Evolutionary conservation across 345 rosid genomes (phyloP), one percentile per base, ranked within the genome.

Genomic region (Crucihimalaya himalaica): DNA sequence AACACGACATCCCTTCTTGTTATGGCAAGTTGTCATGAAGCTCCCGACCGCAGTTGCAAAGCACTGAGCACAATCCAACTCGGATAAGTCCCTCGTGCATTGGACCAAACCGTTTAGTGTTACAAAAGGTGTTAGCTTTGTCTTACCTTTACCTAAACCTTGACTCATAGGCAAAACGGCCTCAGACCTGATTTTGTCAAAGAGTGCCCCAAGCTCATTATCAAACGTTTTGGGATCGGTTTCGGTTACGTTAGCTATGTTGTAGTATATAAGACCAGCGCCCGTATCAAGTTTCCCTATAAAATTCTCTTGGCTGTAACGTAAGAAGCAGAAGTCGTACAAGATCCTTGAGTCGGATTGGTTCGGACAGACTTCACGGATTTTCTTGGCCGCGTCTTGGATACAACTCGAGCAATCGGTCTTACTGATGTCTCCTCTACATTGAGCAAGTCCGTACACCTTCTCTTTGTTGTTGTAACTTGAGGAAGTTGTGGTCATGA

Each of bases 401-500:
- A 89, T 78, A 67, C 97, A 92, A 34, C 23, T 66, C 0, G 84
- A 72, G 63, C 93, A 89, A 62, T 85, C 89, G 52, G 75, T 23
- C 43, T 54, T 65, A 79, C 84, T 75, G 16, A 88, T 82, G 66
- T 88, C 97, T 56, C 90, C 90, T 66, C 97, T 82, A 83, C 97
- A 88, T 73, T 89, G 96, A 14, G 90, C 88, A 3, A 89, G 84
- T 23, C 97, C 96, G 37, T 88, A 86, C 34, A 89, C 86, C 60
- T 16, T 83, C 55, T 82, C 82, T 32, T 58, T 51, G 61, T 45
- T 83, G 47, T 53, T 50, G 39, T 51, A 52, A 12, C 90, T 89
- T 4, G 58, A 63, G 27, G 84, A 81, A 27, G 80, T 72, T 2
- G 84, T 73, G 25, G 56, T n/a, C 1, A n/a, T 4, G 62, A 78